Conservation (phyloP, 345 rosid species). For the Populus simonii region DNA sequence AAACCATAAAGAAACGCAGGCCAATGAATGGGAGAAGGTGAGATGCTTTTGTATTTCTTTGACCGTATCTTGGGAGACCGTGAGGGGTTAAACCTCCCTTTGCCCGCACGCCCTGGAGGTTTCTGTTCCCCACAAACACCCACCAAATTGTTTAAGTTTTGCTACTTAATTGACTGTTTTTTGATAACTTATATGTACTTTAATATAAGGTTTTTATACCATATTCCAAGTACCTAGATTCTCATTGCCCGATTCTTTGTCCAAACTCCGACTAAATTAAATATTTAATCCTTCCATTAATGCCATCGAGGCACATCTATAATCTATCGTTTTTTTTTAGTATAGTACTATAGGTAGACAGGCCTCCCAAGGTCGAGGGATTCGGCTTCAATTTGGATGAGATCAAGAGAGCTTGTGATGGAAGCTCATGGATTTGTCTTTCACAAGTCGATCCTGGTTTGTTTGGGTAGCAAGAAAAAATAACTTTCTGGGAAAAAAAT, state of each 20-base stretch:
- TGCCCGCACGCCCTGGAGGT: constrained; percentile 38
- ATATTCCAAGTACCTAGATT: constrained; percentile 30
- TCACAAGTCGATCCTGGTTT: background rate
- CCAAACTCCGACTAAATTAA: background rate
- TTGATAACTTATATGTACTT: background rate
- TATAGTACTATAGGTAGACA: background rate
- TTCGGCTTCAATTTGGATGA: background rate
- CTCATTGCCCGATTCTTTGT: constrained; percentile 20
- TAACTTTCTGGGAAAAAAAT: background rate
- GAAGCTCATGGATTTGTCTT: background rate
- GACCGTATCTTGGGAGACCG: constrained; percentile 45
- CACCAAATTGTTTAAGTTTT: background rate
- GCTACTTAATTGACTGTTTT: background rate
- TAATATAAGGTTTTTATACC: background rate
- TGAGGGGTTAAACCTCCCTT: constrained; percentile 17
- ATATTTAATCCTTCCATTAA: background rate
- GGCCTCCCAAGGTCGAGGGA: background rate
- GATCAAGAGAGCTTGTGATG: background rate
- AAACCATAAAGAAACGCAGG: constrained; percentile 30
- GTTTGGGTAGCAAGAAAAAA: background rate
- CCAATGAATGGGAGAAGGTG: constrained; percentile 42
- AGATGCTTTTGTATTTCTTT: constrained; percentile 16
- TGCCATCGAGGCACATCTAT: background rate
- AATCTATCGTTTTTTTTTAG: background rate
- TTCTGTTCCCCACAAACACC: constrained; percentile 39